phyloP scores from a whole-genome alignment of 2,329 filamentous ascomycete genomes.

The Ophiostoma pallidulum region DNA sequence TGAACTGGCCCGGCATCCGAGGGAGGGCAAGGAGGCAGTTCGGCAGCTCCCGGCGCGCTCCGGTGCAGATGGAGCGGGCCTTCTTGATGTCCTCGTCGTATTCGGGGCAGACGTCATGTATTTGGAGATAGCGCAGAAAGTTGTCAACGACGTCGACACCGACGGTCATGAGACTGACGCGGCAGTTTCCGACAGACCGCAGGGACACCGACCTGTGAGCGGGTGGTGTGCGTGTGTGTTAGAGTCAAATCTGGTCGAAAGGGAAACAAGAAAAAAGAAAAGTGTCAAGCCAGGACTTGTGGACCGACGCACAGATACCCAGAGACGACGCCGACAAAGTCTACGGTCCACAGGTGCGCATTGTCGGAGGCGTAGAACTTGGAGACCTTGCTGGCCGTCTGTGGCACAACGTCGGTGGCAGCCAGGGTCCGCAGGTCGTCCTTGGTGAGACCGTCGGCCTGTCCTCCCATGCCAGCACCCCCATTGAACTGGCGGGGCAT shows the following conservation, averaged over 20 bases:
- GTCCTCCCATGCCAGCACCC: slow-evolving; percentile 36
- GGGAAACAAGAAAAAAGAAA: not conserved
- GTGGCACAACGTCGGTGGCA: slow-evolving; percentile 51
- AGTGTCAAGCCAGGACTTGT: too few species aligned
- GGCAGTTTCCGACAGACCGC: slow-evolving; percentile 45
- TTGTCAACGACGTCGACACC: slow-evolving; percentile 65
- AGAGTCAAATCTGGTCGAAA: not conserved
- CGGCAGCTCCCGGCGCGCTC: slow-evolving; percentile 58
- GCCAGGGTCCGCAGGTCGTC: slow-evolving; percentile 55
- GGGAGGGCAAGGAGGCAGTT: slow-evolving; percentile 41
- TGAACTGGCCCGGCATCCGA: slow-evolving; percentile 68
- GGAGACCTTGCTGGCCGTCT: slow-evolving; percentile 27
- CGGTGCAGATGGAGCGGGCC: slow-evolving; percentile 57
- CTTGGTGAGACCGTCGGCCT: slow-evolving; percentile 48
- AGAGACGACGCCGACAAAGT: slow-evolving; percentile 68
- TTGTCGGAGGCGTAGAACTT: slow-evolving; percentile 42
- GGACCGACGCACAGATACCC: slow-evolving; percentile 70
- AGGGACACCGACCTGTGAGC: slow-evolving; percentile 43
- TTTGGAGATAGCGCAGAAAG: slow-evolving; percentile 79
- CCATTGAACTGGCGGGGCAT: slow-evolving; percentile 49
- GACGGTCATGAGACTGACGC: slow-evolving; percentile 43
- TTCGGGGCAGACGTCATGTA: slow-evolving; percentile 81
- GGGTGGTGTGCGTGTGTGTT: not conserved
- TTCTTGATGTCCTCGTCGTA: slow-evolving; percentile 56
- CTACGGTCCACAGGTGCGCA: slow-evolving; percentile 58